Evolutionary conservation across 2,329 filamentous ascomycete species (phyloP).

Genomic region (Trichoderma asperellum): DNA sequence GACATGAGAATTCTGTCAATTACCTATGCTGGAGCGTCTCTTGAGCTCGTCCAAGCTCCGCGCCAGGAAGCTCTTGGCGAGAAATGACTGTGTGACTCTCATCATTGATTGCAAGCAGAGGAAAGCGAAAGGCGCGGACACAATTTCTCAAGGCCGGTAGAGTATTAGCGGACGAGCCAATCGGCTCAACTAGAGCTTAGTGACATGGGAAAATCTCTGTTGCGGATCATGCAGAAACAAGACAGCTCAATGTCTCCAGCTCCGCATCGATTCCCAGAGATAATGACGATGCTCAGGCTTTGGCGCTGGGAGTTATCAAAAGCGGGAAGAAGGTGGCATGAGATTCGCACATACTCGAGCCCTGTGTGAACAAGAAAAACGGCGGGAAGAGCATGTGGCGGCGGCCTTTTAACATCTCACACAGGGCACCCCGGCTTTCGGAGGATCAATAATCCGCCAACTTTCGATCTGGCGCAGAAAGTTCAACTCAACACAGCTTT

Average conservation of each 20-base stretch:
- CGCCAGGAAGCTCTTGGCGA: constrained; percentile 59
- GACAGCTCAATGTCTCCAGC: background rate
- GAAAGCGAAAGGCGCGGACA: constrained; percentile 14
- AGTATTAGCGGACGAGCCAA: constrained; percentile 33
- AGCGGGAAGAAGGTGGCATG: background rate
- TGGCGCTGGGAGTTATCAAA: constrained; percentile 11
- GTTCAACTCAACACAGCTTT: constrained; percentile 19
- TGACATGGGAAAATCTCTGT: constrained; percentile 32
- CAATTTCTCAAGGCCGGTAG: background rate
- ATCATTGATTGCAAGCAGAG: constrained; percentile 46
- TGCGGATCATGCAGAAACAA: background rate
- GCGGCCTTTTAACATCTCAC: background rate
- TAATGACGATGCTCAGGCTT: background rate
- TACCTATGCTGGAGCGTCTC: constrained; percentile 60
- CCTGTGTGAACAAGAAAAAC: background rate
- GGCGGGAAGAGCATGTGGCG: background rate
- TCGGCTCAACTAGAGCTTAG: constrained; percentile 38
- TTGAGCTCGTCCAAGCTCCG: constrained; percentile 65
- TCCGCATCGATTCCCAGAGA: background rate
- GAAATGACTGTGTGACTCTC: constrained; percentile 50
- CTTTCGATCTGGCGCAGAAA: background rate
- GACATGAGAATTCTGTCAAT: rapidly evolving
- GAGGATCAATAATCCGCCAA: constrained; percentile 28
- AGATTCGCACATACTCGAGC: background rate
- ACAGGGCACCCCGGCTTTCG: constrained; percentile 6